Conservation (phyloP, 768 basidiomycete species). For the Coprinopsis marcescibilis region DNA sequence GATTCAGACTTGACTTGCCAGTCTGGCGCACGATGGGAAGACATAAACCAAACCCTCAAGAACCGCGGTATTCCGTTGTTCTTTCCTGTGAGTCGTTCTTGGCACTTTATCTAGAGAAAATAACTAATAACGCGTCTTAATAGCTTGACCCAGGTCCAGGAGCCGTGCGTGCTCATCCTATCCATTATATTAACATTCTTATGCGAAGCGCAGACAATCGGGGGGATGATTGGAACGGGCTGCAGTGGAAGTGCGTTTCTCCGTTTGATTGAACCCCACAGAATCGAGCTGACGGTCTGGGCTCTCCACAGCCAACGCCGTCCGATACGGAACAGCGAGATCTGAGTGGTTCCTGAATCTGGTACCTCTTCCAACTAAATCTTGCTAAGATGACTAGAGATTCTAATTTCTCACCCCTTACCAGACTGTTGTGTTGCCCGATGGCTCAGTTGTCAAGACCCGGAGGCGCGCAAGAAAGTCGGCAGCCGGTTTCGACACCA, state of each 20-base stretch:
- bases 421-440: conserved; percentile 80
- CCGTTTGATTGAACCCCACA: not conserved
- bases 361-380: conserved; percentile 28
- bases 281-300: not conserved
- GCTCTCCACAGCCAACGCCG: conserved; percentile 58
- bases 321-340: conserved; percentile 83
- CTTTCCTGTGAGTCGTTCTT: conserved; percentile 55
- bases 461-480: conserved; percentile 76
- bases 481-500: conserved; percentile 81
- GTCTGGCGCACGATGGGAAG: conserved; percentile 73
- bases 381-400: not conserved
- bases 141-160: conserved; percentile 72
- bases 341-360: conserved; percentile 85
- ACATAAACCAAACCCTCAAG: conserved; percentile 64
- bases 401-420: conserved; percentile 11
- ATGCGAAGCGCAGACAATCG: conserved; percentile 63
- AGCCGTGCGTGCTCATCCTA: conserved; percentile 40
- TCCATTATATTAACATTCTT: not conserved
- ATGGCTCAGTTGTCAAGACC: conserved; percentile 84
- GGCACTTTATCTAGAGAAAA: not conserved
- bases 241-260: conserved; percentile 70
- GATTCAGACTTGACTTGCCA: conserved; percentile 77
- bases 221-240: conserved; percentile 85
- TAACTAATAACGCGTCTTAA: not conserved
- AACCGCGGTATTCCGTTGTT: conserved; percentile 72